These are phyloP conservation scores for Aspergillus bombycis DNA, from an alignment of 2,329 filamentous ascomycete genomes.

Conservation along the genomic window DNA sequence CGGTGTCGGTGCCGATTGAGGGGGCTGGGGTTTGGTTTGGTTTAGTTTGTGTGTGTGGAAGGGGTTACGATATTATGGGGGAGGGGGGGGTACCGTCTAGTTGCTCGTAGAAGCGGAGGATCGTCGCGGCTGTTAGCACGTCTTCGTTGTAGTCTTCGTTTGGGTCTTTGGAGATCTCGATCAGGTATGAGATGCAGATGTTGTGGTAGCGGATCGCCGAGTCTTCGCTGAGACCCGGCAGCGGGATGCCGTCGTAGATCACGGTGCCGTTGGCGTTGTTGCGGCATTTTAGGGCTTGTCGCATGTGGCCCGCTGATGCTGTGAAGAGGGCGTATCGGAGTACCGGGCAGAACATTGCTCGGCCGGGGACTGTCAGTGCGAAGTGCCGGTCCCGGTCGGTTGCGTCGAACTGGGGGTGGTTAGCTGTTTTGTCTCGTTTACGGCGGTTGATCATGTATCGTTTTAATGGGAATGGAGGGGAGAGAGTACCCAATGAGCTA, in stretches of 20 bases:
- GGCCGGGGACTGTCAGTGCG: constrained; percentile 6
- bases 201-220: constrained; percentile 11
- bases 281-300: not conserved
- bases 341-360: constrained; percentile 9
- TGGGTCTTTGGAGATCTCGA: constrained; percentile 34
- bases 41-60: constrained; percentile 45
- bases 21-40: constrained; percentile 22
- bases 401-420: constrained; percentile 5
- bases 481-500: constrained; percentile 4
- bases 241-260: not conserved
- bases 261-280: not conserved
- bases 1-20: constrained; percentile 14
- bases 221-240: not conserved
- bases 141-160: constrained; percentile 53
- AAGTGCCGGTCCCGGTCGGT: constrained; percentile 15
- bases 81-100: constrained; percentile 46
- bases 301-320: constrained; percentile 10
- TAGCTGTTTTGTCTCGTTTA: not conserved
- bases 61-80: too few species aligned
- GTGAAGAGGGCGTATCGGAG: constrained; percentile 12
- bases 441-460: too few species aligned
- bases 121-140: constrained; percentile 59
- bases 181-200: constrained; percentile 21
- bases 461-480: not conserved
- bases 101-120: constrained; percentile 61